Percentiles rank a stretch among this genome's conserved stretches.
Evolutionary conservation across 225 moss, liverwort and hornwort species (phyloP).

Genomic region (Rhytidiadelphus loreus): DNA sequence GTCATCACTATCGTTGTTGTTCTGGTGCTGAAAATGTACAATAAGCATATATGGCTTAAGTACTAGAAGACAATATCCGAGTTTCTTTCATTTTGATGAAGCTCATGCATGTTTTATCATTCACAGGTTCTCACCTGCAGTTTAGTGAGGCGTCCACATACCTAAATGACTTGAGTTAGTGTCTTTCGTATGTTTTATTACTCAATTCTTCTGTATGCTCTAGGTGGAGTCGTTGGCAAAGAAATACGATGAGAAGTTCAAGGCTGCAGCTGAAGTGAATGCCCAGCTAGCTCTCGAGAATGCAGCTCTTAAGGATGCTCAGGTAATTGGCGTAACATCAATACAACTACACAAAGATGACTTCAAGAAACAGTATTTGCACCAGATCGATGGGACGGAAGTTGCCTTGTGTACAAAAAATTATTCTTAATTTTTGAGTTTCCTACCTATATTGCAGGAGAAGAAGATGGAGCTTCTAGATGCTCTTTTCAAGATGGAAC

Average conservation of each 20-base stretch:
- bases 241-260: conserved; percentile 97
- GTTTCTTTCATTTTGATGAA: neutral
- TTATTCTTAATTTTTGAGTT: neutral
- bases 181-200: neutral
- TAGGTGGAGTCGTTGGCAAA: conserved; percentile 91
- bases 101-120: neutral
- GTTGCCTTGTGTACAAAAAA: neutral
- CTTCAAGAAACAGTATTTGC: neutral
- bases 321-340: conserved; percentile 26
- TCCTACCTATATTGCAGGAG: conserved; percentile 23
- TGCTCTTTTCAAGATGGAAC: conserved; percentile 61
- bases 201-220: neutral
- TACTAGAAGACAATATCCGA: neutral
- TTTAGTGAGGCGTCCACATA: neutral
- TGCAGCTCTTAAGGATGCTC: conserved; percentile 70
- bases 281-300: conserved; percentile 74
- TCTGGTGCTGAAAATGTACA: neutral
- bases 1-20: neutral
- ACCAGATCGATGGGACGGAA: neutral
- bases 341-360: neutral
- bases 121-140: neutral
- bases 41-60: neutral
- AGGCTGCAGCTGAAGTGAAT: conserved; percentile 79
- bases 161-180: neutral
- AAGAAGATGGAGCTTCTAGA: conserved; percentile 58